Evolutionary conservation across 257 asterid genomes (phyloP), one percentile per base, ranked within the genome.

Genomic region (Solanum lignicaule): DNA sequence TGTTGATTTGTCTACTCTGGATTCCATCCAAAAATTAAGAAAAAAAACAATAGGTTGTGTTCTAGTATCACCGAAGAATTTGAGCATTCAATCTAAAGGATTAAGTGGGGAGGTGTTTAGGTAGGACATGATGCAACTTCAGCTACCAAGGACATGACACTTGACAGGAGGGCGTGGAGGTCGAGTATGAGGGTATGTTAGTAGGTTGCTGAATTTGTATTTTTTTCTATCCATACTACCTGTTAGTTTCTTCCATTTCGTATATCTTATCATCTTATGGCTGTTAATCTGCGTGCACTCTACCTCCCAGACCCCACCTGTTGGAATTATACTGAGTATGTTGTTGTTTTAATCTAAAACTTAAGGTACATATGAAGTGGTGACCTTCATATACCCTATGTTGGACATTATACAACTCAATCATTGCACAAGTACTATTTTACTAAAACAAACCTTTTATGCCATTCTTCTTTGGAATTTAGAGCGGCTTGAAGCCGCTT

Each of bases 381-480:
- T 69, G 21, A 69, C 74, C 21, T 68, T 68, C 31, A 66, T 25
- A 27, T 29, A 68, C 36, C 39, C 25, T 71, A 71, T 71, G 41
- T 72, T 21, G 4, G 46, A 72, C 27, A 18, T 72, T 72, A 33
- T 72, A 72, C 36, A 36, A 36, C 46, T 72, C 82, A 27, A 38
- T 14, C 4, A 55, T 55, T 55, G 11, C 65, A 55, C 29, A 32
- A 35, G 18, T 69, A 20, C 1, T 20, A 20, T 41, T 25, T 78
- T 25, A 12, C 8, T 55, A 43, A 32, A 25, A 43, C 14, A 86
- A 81, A 97, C 99, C 98, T 94, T 86, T 94, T 93, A 83, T 97
- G 95, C 98, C 98, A 97, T 93, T 97, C 99, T 38, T 97, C 99
- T 90, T 91, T 94, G 83, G 99, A 94, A 91, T 90, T 95, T 88